Conservation (phyloP, 169 alveolate genomes). For the Plasmodium coatneyi region DNA sequence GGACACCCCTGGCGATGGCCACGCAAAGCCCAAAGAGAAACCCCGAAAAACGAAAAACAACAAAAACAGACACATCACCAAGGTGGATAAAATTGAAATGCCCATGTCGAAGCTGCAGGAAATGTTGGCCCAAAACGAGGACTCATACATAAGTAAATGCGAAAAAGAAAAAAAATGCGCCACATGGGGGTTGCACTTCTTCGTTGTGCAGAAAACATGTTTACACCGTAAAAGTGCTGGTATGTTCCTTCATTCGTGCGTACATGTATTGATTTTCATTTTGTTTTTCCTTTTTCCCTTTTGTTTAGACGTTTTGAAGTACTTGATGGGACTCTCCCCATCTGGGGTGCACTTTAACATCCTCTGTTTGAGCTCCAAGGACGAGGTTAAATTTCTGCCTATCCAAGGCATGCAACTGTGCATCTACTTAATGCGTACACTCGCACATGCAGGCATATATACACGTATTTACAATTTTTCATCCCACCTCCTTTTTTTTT, state of each 20-base stretch:
- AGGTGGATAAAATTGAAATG: not conserved
- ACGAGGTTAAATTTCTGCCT: slow-evolving; percentile 35
- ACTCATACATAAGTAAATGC: slow-evolving; percentile 42
- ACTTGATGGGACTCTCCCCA: slow-evolving; percentile 54
- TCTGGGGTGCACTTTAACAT: slow-evolving; percentile 70
- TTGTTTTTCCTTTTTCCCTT: not conserved
- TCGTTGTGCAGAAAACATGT: not conserved
- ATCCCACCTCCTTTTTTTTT: not conserved
- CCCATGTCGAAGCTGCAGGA: slow-evolving; percentile 59
- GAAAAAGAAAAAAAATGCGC: not conserved
- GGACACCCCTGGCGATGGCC: not conserved
- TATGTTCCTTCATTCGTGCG: not conserved
- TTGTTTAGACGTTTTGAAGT: slow-evolving; percentile 37
- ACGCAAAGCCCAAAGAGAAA: not conserved
- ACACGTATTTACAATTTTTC: not conserved
- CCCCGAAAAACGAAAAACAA: not conserved
- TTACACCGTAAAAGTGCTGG: not conserved
- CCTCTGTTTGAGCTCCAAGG: slow-evolving; percentile 32
- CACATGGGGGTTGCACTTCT: not conserved
- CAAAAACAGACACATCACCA: slow-evolving; percentile 20
- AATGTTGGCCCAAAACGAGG: slow-evolving; percentile 33
- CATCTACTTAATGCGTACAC: not conserved
- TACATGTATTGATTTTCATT: not conserved
- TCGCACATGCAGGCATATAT: not conserved
- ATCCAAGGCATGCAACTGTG: not conserved